phyloP scores from a whole-genome alignment of 176 grass and related monocot genomes.

The Carex cristatella region DNA sequence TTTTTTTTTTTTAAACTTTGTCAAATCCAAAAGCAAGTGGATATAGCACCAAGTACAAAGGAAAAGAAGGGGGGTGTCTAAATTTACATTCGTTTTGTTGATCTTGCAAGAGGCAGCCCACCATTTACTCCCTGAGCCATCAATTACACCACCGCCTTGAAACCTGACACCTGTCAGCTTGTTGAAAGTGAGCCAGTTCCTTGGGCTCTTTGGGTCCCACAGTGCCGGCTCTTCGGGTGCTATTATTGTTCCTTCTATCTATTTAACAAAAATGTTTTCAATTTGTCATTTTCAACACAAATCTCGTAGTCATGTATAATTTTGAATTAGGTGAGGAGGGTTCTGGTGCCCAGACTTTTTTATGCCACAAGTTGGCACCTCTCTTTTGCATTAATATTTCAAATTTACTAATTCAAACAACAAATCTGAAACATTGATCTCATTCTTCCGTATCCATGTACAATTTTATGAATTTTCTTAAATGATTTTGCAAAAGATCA shows the following conservation, averaged over 20 bases:
- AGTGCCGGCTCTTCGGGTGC: constrained; percentile 64
- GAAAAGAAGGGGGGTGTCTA: background rate
- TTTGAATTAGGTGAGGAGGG: background rate
- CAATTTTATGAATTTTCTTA: background rate
- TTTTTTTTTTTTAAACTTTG: background rate
- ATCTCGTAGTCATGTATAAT: background rate
- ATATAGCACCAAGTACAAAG: background rate
- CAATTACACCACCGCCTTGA: constrained; percentile 77
- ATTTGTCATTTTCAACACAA: background rate
- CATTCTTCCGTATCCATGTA: background rate
- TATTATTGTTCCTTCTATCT: constrained; percentile 78
- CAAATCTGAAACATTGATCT: background rate
- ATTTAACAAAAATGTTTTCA: constrained; percentile 1
- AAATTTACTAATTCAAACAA: background rate
- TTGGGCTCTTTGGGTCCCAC: constrained; percentile 62
- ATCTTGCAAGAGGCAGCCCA: constrained; percentile 97
- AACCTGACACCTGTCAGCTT: constrained; percentile 56
- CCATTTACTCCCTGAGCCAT: constrained; percentile 92
- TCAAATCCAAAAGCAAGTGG: background rate
- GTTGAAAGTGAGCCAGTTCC: constrained; percentile 60
- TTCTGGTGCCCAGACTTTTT: background rate
- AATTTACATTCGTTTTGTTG: constrained; percentile 51
- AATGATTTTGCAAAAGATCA: background rate
- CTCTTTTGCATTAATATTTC: background rate
- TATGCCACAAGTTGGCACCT: background rate